These are phyloP conservation scores for Elymus sibiricus DNA, from an alignment of 176 grass and related monocot species.

Conservation along the genomic window DNA sequence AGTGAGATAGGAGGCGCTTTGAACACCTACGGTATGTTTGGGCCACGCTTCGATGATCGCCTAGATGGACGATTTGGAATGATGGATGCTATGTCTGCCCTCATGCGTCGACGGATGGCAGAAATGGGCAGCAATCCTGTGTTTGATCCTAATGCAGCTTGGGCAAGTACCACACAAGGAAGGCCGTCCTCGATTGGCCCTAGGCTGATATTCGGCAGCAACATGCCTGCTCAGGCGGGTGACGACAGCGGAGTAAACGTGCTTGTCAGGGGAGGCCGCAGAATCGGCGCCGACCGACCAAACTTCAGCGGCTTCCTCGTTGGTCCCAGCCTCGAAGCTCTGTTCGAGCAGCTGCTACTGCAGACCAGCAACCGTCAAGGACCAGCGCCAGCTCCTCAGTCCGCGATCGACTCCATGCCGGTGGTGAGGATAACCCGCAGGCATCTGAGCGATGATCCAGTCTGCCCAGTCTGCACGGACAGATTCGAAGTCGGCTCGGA, in stretches of 20 bases:
- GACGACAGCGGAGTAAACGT: slow-evolving; percentile 31
- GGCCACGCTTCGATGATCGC: slow-evolving; percentile 31
- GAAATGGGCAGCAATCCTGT: slow-evolving; percentile 34
- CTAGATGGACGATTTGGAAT: slow-evolving; percentile 47
- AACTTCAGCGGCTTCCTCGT: slow-evolving; percentile 50
- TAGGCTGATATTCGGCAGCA: slow-evolving; percentile 41
- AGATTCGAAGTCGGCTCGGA: slow-evolving; percentile 65
- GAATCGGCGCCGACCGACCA: slow-evolving; percentile 27
- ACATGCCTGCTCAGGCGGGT: slow-evolving; percentile 21
- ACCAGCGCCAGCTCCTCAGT: slow-evolving; percentile 47
- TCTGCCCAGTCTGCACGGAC: slow-evolving; percentile 83
- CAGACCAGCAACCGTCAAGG: slow-evolving; percentile 42
- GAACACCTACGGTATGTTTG: slow-evolving; percentile 53
- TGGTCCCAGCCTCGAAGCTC: slow-evolving; percentile 51
- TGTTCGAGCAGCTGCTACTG: slow-evolving; percentile 63
- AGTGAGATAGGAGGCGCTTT: slow-evolving; percentile 55
- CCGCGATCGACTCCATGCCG: slow-evolving; percentile 76
- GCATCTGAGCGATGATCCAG: slow-evolving; percentile 60
- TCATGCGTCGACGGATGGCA: slow-evolving; percentile 48
- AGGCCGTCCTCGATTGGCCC: background rate
- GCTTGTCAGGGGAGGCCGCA: slow-evolving; percentile 29
- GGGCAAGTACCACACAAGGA: slow-evolving; percentile 2
- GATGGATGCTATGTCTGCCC: slow-evolving; percentile 72
- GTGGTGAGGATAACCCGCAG: slow-evolving; percentile 60
- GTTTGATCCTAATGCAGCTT: slow-evolving; percentile 35